Evolutionary conservation across 2,329 filamentous ascomycete genomes (phyloP).

Genomic region (Ophiostoma ulmi): DNA sequence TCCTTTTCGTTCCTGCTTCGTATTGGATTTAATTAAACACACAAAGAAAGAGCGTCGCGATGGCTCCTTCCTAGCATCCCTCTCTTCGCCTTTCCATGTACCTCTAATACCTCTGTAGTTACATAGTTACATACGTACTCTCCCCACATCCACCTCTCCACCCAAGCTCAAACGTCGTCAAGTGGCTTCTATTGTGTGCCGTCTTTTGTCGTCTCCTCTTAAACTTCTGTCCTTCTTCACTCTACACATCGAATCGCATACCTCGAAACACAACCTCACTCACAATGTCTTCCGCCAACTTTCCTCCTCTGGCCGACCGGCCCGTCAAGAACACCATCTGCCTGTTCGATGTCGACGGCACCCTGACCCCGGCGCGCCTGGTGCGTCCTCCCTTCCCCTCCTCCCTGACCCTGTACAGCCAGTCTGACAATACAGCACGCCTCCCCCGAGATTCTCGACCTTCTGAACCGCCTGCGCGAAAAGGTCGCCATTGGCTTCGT

Average conservation of each 20-base stretch:
- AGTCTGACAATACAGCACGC: slow-evolving; percentile 46
- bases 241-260: neutral
- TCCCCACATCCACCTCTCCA: neutral
- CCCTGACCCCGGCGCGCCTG: slow-evolving; percentile 74
- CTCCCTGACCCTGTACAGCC: neutral
- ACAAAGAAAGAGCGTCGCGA: neutral
- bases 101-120: no score
- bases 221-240: neutral
- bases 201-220: neutral
- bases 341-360: slow-evolving; percentile 95
- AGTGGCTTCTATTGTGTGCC: neutral
- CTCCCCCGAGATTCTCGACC: slow-evolving; percentile 73
- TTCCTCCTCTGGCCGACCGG: slow-evolving; percentile 74
- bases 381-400: slow-evolving; percentile 44
- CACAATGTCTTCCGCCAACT: slow-evolving; percentile 34
- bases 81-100: neutral
- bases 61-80: neutral
- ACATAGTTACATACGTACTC: neutral
- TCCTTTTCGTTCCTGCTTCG: neutral
- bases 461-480: slow-evolving; percentile 74
- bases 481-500: slow-evolving; percentile 89
- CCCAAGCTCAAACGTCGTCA: slow-evolving; percentile 9
- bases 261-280: neutral
- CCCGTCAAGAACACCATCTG: slow-evolving; percentile 88
- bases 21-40: neutral